Base-by-base conservation (phyloP, 1,284 basidiomycete genomes). In the Ustilago nuda region DNA sequence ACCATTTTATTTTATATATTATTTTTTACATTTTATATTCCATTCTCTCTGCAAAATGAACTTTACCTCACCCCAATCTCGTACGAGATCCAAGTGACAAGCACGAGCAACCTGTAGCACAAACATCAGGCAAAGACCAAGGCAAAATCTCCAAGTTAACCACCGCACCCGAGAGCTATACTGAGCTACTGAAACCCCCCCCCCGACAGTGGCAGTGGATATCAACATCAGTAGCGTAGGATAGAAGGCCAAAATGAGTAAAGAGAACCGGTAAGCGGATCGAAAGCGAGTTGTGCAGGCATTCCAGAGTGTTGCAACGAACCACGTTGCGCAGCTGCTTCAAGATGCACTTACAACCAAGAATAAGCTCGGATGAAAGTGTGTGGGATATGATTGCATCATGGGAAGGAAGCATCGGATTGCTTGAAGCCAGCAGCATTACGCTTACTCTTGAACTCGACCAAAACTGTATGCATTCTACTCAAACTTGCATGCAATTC, bases 161-260 rank as follows among this genome's bases (percentile, higher is more conserved):
- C 0, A 86, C 87, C 61, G 87, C 87, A 5, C 87, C 87, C 0
- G 69, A 76, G 19, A 63, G 50, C 9, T 88, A 88, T 70, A 79
- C 86, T n/a, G 76, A 82, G n/a, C 15, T 86, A 8, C 60, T 87
- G 30, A 87, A 64, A 86, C 85, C 72, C 87, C 82, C 19, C 19
- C 85, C 72, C 87, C 81, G 0, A 88, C 88, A 32, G 79, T 87
- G 4, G 87, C 87, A 1, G 36, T 88, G 8, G 87, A 88, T 70
- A 85, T 88, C 35, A 72, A 68, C 27, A 79, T 88, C 17, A 81
- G 64, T 5, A 74, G 82, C 50, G 79, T 88, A 3, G 87, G 87
- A 56, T 86, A 87, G 8, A 82, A 87, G 56, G 86, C 84, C 78
- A 88, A 88, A 76, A 82, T 88, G 74, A 82, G 78, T 30, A 87